These are phyloP conservation scores for Medicago lupulina DNA, from an alignment of 306 rosid genomes.

Conservation along the genomic window DNA sequence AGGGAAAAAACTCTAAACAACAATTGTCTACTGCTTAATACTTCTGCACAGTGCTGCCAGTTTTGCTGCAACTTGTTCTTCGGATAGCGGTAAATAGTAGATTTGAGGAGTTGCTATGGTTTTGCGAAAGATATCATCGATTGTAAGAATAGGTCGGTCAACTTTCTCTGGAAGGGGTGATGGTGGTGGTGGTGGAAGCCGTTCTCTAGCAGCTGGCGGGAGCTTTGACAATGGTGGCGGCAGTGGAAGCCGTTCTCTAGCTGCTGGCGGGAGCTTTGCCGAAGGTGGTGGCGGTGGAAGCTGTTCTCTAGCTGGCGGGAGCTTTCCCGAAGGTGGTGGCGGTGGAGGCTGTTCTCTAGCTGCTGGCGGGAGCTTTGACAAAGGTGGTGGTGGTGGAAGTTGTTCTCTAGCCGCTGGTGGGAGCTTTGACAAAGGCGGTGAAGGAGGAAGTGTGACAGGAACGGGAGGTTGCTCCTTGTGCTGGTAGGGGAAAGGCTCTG, in stretches of 20 bases:
- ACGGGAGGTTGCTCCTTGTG: conserved; percentile 44
- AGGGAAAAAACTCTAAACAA: conserved; percentile 20
- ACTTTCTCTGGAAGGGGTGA: conserved; percentile 66
- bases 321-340: conserved; percentile 41
- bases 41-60: conserved; percentile 60
- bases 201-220: conserved; percentile 63
- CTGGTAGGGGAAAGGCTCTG: conserved; percentile 47
- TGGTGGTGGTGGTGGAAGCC: conserved; percentile 74
- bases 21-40: conserved; percentile 46
- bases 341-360: background rate
- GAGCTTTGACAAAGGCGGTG: background rate
- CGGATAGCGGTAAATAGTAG: conserved; percentile 87
- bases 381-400: background rate
- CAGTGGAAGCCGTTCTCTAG: conserved; percentile 69
- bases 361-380: background rate
- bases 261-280: conserved; percentile 54
- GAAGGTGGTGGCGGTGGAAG: conserved; percentile 54
- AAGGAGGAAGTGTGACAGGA: conserved; percentile 48
- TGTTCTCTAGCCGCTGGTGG: background rate
- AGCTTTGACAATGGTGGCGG: conserved; percentile 48
- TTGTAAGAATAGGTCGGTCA: conserved; percentile 72
- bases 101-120: conserved; percentile 83
- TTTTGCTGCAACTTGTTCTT: conserved; percentile 78
- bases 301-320: conserved; percentile 64
- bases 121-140: conserved; percentile 87